A percentile compares a stretch with the other conserved stretches of the same genome.
These are phyloP conservation scores for Boletellus ananiceps DNA, from an alignment of 768 basidiomycete genomes.

Conservation along the genomic window DNA sequence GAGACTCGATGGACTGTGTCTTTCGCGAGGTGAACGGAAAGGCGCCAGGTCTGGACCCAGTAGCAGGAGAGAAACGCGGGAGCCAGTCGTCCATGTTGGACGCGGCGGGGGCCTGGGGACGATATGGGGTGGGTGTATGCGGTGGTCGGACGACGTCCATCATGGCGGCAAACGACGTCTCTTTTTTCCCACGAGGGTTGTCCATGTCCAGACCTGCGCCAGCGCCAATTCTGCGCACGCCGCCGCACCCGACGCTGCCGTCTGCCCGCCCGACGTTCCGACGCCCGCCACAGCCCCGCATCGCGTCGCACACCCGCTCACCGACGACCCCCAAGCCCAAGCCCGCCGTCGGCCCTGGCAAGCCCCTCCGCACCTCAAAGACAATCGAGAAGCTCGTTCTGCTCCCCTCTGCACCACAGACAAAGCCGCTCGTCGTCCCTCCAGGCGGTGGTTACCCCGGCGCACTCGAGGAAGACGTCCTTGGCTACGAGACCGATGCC, in stretches of 20 bases:
- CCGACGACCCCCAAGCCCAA: slow-evolving; percentile 17
- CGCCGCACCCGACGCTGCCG: slow-evolving; percentile 23
- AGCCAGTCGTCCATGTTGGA: slow-evolving; percentile 26
- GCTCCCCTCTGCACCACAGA: slow-evolving; percentile 87
- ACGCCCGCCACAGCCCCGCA: slow-evolving; percentile 21
- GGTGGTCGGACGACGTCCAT: slow-evolving; percentile 25
- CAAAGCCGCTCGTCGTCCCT: slow-evolving; percentile 51
- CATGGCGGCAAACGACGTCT: not conserved
- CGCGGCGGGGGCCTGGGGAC: not conserved
- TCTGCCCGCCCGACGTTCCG: slow-evolving; percentile 19
- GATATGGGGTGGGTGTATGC: not conserved
- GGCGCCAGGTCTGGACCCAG: slow-evolving; percentile 23
- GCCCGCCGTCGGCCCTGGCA: slow-evolving; percentile 29
- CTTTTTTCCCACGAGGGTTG: slow-evolving; percentile 1
- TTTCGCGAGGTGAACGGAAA: slow-evolving; percentile 60
- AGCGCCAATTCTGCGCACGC: slow-evolving; percentile 7
- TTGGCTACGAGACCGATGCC: slow-evolving; percentile 63
- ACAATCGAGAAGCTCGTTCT: slow-evolving; percentile 88
- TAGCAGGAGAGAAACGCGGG: slow-evolving; percentile 44
- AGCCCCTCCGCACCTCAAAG: slow-evolving; percentile 80
- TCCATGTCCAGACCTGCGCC: slow-evolving; percentile 9
- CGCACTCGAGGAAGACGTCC: slow-evolving; percentile 40
- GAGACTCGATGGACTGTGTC: slow-evolving; percentile 54
- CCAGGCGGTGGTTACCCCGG: slow-evolving; percentile 13
- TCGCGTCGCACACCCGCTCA: slow-evolving; percentile 14